phyloP scores from a whole-genome alignment of 768 basidiomycete genomes.

The Gyrodon lividus region DNA sequence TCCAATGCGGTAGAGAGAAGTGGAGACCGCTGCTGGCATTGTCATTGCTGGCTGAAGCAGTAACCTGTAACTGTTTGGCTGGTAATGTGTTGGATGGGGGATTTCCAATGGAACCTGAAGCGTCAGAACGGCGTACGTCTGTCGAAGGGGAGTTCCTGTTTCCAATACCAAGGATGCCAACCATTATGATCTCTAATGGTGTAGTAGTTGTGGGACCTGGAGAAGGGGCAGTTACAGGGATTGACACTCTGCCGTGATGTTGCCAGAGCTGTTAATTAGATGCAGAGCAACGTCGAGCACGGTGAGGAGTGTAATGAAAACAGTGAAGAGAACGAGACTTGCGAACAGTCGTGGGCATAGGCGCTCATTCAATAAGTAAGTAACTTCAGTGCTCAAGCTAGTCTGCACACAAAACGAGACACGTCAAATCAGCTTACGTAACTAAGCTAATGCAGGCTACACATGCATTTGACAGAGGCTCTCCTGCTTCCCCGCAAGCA shows the following conservation, averaged over 20 bases:
- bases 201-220: not conserved
- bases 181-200: conserved; percentile 28
- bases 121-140: conserved; percentile 22
- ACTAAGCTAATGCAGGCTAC: conserved; percentile 6
- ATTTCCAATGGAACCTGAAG: conserved; percentile 32
- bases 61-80: conserved; percentile 46
- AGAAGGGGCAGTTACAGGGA: not conserved
- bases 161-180: conserved; percentile 37
- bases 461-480: not conserved
- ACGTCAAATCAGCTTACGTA: conserved; percentile 10
- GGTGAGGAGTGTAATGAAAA: conserved; percentile 3
- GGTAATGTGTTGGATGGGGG: conserved; percentile 47
- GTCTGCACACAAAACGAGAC: not conserved
- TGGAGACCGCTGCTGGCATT: conserved; percentile 40
- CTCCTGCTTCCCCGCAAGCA: not conserved
- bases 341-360: conserved; percentile 10
- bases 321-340: not conserved
- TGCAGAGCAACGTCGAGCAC: conserved; percentile 3
- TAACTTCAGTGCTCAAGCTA: no score
- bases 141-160: conserved; percentile 34
- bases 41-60: conserved; percentile 39
- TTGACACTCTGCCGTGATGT: not conserved
- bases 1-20: conserved; percentile 67
- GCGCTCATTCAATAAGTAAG: no score
- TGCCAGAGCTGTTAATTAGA: not conserved